Percentiles rank a stretch among this genome's conserved stretches.
Evolutionary conservation across 495 filamentous ascomycete species (phyloP).

Genomic region (Niebla homalea): DNA sequence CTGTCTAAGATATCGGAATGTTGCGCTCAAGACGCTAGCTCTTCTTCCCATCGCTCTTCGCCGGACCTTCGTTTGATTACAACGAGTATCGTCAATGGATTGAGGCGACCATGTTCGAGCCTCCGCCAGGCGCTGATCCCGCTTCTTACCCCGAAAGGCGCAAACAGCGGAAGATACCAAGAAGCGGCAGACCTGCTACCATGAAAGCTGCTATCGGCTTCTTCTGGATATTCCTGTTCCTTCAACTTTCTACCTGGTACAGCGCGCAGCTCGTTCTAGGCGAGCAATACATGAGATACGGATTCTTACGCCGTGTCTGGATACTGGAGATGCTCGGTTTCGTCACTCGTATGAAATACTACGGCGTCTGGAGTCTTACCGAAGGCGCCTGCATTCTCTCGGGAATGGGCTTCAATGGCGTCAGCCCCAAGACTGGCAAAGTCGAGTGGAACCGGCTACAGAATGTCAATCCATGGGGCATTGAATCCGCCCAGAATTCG

Average conservation of each 20-base stretch:
- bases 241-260: constrained; percentile 60
- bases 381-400: constrained; percentile 92
- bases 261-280: constrained; percentile 45
- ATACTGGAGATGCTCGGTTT: constrained; percentile 72
- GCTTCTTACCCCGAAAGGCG: constrained; percentile 69
- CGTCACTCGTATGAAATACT: constrained; percentile 77
- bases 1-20: background rate
- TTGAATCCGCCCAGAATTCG: constrained; percentile 84
- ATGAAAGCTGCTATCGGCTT: constrained; percentile 61
- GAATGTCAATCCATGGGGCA: constrained; percentile 69
- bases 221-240: constrained; percentile 64
- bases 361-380: constrained; percentile 85
- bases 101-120: constrained; percentile 84
- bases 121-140: constrained; percentile 65
- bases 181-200: constrained; percentile 74
- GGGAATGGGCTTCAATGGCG: constrained; percentile 86
- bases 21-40: constrained; percentile 26
- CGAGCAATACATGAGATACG: constrained; percentile 47
- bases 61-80: constrained; percentile 85
- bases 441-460: constrained; percentile 80
- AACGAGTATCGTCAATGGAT: constrained; percentile 86
- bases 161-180: constrained; percentile 88
- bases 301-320: constrained; percentile 58
- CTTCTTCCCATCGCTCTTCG: constrained; percentile 85
- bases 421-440: constrained; percentile 68